Percentiles rank a stretch among this genome's conserved stretches.
Evolutionary conservation across 768 basidiomycete species (phyloP).

Genomic region (Paxillus ammoniavirescens): DNA sequence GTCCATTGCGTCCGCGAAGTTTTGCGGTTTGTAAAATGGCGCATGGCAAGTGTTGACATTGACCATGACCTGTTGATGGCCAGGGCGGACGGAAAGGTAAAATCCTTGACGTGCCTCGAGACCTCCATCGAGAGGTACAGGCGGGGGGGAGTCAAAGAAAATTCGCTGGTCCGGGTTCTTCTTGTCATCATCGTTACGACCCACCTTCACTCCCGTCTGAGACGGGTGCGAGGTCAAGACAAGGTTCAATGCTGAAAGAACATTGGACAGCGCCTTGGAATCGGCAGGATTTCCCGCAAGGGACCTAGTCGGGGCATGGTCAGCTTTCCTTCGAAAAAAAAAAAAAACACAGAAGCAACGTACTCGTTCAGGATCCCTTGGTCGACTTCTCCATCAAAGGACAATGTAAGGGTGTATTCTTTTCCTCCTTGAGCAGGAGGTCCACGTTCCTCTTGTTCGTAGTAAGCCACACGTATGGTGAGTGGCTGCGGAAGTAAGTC

Average conservation of each 20-base stretch:
- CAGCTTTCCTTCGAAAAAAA: not conserved
- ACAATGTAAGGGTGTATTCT: constrained; percentile 37
- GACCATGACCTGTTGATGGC: constrained; percentile 43
- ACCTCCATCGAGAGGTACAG: constrained; percentile 40
- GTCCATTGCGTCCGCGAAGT: constrained; percentile 27
- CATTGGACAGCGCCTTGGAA: constrained; percentile 52
- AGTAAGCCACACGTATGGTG: constrained; percentile 31
- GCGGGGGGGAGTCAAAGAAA: constrained; percentile 34
- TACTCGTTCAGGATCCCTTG: constrained; percentile 36
- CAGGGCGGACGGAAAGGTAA: constrained; percentile 34
- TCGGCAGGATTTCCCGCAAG: constrained; percentile 54
- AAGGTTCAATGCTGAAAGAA: constrained; percentile 48
- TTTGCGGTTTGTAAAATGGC: constrained; percentile 38
- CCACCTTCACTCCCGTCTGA: constrained; percentile 42
- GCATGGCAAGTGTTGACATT: constrained; percentile 48
- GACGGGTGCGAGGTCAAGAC: constrained; percentile 43
- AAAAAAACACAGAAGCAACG: constrained; percentile 9
- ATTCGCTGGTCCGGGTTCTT: constrained; percentile 39
- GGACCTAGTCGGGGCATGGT: constrained; percentile 41
- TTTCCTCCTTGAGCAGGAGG: constrained; percentile 22
- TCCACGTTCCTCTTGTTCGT: constrained; percentile 37
- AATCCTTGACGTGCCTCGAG: constrained; percentile 53
- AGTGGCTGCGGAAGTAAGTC: constrained; percentile 32
- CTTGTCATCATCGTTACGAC: constrained; percentile 39
- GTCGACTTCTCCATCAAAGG: constrained; percentile 35